Conservation (phyloP, 1,139 yeast species). For the Geotrichum australiense region DNA sequence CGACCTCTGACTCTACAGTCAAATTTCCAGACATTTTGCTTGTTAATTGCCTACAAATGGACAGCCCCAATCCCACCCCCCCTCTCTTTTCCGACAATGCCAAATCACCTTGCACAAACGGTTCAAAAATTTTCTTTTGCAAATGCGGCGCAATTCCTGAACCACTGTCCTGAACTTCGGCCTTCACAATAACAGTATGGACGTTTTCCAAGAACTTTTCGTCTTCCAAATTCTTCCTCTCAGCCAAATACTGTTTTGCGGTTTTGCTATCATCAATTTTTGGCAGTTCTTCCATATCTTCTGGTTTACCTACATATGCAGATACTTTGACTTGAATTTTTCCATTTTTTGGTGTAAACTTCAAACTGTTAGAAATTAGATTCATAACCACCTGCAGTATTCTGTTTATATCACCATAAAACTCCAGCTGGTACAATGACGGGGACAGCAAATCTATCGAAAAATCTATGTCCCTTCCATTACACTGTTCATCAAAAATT, state of each 20-base stretch:
- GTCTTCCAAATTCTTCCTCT: background rate
- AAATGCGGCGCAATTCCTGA: slow-evolving; percentile 81
- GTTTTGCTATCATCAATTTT: background rate
- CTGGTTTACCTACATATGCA: slow-evolving; percentile 2
- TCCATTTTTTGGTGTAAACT: slow-evolving; percentile 89
- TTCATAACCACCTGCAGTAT: slow-evolving; percentile 91
- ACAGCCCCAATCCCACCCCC: slow-evolving; percentile 88
- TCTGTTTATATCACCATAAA: slow-evolving; percentile 84
- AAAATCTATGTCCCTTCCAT: slow-evolving; percentile 58
- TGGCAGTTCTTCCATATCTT: background rate
- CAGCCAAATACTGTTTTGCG: background rate
- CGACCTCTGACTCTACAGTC: slow-evolving; percentile 47
- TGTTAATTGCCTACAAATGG: slow-evolving; percentile 76
- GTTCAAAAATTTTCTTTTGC: slow-evolving; percentile 82
- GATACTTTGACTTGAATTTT: slow-evolving; percentile 57
- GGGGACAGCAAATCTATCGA: slow-evolving; percentile 39
- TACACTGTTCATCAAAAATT: slow-evolving; percentile 79
- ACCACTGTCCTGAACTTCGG: slow-evolving; percentile 85
- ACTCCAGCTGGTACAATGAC: slow-evolving; percentile 39
- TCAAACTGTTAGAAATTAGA: slow-evolving; percentile 78
- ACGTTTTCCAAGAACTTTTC: background rate
- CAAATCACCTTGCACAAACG: slow-evolving; percentile 92
- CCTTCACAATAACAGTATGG: too few species aligned
- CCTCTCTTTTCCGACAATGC: slow-evolving; percentile 81
- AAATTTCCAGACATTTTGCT: slow-evolving; percentile 10